Evolutionary conservation across 176 grass and related monocot species (phyloP), one percentile per base, ranked within the genome.

Genomic region (Musa beccarii): DNA sequence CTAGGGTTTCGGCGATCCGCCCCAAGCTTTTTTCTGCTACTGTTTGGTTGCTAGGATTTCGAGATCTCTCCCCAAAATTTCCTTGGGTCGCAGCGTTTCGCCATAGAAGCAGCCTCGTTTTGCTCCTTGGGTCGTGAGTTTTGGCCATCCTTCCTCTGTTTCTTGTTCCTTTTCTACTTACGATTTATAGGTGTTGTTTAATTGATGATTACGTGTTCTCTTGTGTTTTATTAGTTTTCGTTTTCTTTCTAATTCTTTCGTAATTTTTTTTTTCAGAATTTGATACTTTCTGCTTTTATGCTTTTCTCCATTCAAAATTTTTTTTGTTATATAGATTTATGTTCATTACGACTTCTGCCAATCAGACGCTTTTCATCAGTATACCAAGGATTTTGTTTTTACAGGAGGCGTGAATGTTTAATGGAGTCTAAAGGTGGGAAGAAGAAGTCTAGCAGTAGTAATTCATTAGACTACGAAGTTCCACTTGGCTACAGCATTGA

Each of bases 401-500:
- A 68, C 81, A 73, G 25, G 19, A 79, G 54, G 79, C 82, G 66
- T 90, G 78, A 69, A 84, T 87, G 84, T 55, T 85, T 90, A 74
- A 90, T 90, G 88, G 88, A 90, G 85, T 90, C 82, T 67, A 87
- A 90, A 82, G 82, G 79, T 77, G 85, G 88, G 68, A 87, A 88
- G 25, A 87, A 87, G 68, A 87, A 84, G 84, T 87, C 88, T 64
- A 90, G 88, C 68, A 87, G 85, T 82, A 90, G 85, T 89, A 63
- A 75, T 70, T 90, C 88, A 9, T 90, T 90, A 75, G 81, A 84
- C 79, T 90, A 90, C 72, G 88, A 90, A 87, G 82, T 79, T 80
- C 88, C 88, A 84, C 88, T 90, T 17, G 88, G 88, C 49, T 90
- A 90, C 84, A 84, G 84, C 88, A 90, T 90, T 2, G 88, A 90